A percentile compares a stretch with the other conserved stretches of the same genome.
Conservation (phyloP, 305 asterid species). For the Petunia hybrid region DNA sequence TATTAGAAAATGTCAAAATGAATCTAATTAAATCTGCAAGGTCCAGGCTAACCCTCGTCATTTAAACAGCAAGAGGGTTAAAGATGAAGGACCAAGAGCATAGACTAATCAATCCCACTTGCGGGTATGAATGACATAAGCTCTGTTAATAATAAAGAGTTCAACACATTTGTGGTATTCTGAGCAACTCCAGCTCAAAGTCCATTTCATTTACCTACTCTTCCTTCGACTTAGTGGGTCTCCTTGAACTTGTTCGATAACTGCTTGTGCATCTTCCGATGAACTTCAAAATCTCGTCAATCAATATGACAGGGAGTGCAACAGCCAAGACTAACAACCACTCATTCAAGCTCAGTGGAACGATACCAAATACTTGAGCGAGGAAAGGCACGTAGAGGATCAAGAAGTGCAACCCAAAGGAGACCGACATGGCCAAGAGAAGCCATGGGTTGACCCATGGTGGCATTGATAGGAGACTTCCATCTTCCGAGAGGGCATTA, state of each 20-base stretch:
- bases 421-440: constrained; percentile 89
- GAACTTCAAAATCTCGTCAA: constrained; percentile 87
- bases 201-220: constrained; percentile 42
- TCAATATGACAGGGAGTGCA: constrained; percentile 81
- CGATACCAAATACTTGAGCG: constrained; percentile 86
- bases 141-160: constrained; percentile 20
- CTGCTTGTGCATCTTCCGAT: constrained; percentile 80
- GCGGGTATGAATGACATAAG: constrained; percentile 28
- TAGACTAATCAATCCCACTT: constrained; percentile 31
- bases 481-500: constrained; percentile 94
- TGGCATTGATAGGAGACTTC: constrained; percentile 91
- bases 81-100: constrained; percentile 27
- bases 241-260: constrained; percentile 42
- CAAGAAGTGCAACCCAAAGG: constrained; percentile 89
- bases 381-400: constrained; percentile 95
- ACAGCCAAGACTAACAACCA: constrained; percentile 85
- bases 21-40: constrained; percentile 25
- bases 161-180: constrained; percentile 20
- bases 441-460: constrained; percentile 99
- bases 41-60: constrained; percentile 23
- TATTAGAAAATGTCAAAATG: constrained; percentile 30
- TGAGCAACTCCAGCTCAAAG: background rate
- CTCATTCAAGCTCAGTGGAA: constrained; percentile 84
- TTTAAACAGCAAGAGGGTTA: background rate
- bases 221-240: constrained; percentile 61